phyloP scores from a whole-genome alignment of 2,329 filamentous ascomycete genomes.

The Trichoderma koningiopsis region DNA sequence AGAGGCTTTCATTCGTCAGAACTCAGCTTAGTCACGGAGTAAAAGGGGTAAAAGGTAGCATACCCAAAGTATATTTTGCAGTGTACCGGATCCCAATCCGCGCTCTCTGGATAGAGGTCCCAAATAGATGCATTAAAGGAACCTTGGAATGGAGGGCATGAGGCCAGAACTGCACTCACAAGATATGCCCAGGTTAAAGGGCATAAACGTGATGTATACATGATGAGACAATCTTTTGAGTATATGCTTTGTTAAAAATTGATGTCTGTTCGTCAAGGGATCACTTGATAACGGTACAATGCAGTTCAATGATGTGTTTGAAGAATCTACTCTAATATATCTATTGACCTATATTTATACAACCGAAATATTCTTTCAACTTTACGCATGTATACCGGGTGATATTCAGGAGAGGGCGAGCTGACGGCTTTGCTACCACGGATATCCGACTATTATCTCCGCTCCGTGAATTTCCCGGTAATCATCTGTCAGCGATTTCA shows the following conservation, averaged over 20 bases:
- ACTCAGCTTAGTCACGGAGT: fast-evolving
- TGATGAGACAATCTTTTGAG: neutral
- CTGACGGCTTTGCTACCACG: neutral
- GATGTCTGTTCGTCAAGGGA: neutral
- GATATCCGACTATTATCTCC: constrained; percentile 1
- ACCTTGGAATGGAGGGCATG: neutral
- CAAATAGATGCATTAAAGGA: neutral
- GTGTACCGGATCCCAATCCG: neutral
- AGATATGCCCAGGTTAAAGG: neutral
- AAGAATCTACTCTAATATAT: neutral
- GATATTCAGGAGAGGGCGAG: neutral
- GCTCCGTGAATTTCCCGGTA: neutral
- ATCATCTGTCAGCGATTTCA: constrained; percentile 3
- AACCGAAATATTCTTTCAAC: neutral
- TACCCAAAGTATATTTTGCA: constrained; percentile 13
- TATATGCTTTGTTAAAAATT: neutral
- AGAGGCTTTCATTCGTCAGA: neutral
- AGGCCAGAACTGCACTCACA: neutral
- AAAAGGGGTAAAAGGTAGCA: neutral
- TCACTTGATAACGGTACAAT: neutral
- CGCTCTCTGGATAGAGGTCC: neutral
- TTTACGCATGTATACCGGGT: neutral
- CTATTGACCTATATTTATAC: neutral
- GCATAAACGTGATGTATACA: neutral
- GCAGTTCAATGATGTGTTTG: neutral